Evolutionary conservation across 148 eudicot species (phyloP), one percentile per base, ranked within the genome.

Genomic region (Salicornia ramosissima): DNA sequence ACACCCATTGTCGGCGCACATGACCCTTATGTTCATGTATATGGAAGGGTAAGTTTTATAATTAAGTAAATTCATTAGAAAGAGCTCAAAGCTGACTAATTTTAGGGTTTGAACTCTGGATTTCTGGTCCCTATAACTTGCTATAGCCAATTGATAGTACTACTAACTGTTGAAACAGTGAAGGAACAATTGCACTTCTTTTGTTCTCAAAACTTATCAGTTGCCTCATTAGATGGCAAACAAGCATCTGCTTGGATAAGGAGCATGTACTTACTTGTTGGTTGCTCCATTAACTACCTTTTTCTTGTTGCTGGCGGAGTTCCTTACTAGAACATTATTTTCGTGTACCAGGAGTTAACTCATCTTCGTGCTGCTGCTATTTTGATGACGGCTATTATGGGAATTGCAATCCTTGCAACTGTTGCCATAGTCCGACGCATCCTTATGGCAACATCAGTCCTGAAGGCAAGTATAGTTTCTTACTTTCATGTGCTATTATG

Each of bases 391-490:
- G 83, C 65, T 59, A 68, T 88, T 67, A 90, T 89, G 97, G 83
- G 81, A 42, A 68, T 89, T 52, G 78, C 97, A 21, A 40, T 94
- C 65, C 87, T 94, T 46, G 86, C 93, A 55, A 88, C 99, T 64
- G 82, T 94, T 68, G 97, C 99, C 64, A 87, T 94, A 70, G 82
- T 90, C 62, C 80, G 99, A 47, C 96, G 99, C 65, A 94, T 94
- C 60, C 87, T 94, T 66, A 94, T 94, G 97, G 99, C 97, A 68
- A 90, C 96, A 63, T 87, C 97, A 31, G 99, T 94, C 64, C 88
- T 94, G 34, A 94, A 94, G 99, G 99, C 80, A 79, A 84, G 81
- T 79, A 22, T 15, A 26, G 34, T 24, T 14, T 5, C 31, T 8
- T 60, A 5, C n/a, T 61, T 30, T 46, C 16, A 47, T 60, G 40